These are phyloP conservation scores for Neurospora sp. DNA, from an alignment of 495 filamentous ascomycete species.

Conservation along the genomic window DNA sequence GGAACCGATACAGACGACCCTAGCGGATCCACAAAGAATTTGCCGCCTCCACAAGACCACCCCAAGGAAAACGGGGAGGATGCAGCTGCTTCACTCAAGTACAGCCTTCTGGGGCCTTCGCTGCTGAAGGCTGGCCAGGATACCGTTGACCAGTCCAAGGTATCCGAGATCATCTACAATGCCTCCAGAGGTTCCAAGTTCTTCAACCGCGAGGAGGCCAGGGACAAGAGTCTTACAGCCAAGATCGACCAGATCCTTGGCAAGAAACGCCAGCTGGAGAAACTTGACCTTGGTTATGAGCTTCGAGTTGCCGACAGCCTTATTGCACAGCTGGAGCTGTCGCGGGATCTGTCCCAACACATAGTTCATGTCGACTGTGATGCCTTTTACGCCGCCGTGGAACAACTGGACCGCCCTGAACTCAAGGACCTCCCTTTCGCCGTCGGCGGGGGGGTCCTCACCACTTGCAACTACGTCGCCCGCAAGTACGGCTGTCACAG, in stretches of 20 bases:
- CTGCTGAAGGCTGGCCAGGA: slow-evolving; percentile 93
- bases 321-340: slow-evolving; percentile 65
- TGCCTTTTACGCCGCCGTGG: slow-evolving; percentile 80
- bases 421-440: slow-evolving; percentile 86
- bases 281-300: slow-evolving; percentile 62
- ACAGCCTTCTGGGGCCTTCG: slow-evolving; percentile 79
- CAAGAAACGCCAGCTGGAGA: slow-evolving; percentile 68
- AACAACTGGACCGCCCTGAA: slow-evolving; percentile 84
- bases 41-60: neutral
- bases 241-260: slow-evolving; percentile 77
- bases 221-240: slow-evolving; percentile 71
- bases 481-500: slow-evolving; percentile 83
- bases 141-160: slow-evolving; percentile 83
- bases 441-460: slow-evolving; percentile 78
- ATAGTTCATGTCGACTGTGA: slow-evolving; percentile 95
- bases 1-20: neutral
- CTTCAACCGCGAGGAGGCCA: slow-evolving; percentile 82
- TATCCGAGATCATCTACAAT: slow-evolving; percentile 96
- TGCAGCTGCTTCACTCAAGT: slow-evolving; percentile 37
- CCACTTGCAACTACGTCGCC: slow-evolving; percentile 91
- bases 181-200: slow-evolving; percentile 95
- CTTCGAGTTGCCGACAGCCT: slow-evolving; percentile 70
- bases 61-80: neutral
- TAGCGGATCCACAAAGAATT: neutral
- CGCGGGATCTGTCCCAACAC: slow-evolving; percentile 70